Percentiles rank a stretch among this genome's conserved stretches.
These are phyloP conservation scores for Cryomyces antarcticus DNA, from an alignment of 495 filamentous ascomycete genomes.

Conservation along the genomic window DNA sequence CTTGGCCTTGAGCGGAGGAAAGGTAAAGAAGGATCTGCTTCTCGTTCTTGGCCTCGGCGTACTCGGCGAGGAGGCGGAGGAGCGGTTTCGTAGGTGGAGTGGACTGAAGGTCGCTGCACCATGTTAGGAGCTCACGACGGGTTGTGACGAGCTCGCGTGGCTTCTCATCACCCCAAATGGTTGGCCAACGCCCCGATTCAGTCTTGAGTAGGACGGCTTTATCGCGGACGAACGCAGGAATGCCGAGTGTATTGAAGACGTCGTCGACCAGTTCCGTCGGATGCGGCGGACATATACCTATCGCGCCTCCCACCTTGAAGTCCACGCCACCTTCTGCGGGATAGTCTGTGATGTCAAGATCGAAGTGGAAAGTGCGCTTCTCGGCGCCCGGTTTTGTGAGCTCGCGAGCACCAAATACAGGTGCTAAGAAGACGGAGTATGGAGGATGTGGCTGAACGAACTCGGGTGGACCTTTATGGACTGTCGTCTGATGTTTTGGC, in stretches of 20 bases:
- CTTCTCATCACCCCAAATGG: conserved; percentile 90
- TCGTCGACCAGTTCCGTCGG: conserved; percentile 58
- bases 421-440: conserved; percentile 73
- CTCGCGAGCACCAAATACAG: conserved; percentile 61
- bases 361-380: conserved; percentile 93
- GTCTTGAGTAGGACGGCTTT: conserved; percentile 63
- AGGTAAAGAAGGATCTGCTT: conserved; percentile 74
- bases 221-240: conserved; percentile 60
- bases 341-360: conserved; percentile 90
- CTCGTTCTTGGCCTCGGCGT: conserved; percentile 59
- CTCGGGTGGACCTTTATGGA: conserved; percentile 50
- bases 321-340: conserved; percentile 69
- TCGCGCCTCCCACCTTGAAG: conserved; percentile 91
- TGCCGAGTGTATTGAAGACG: conserved; percentile 55
- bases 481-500: conserved; percentile 13
- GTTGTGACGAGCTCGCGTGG: conserved; percentile 70
- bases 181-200: conserved; percentile 73
- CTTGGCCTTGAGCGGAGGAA: conserved; percentile 77
- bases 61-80: conserved; percentile 69
- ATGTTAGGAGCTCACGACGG: conserved; percentile 73
- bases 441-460: conserved; percentile 94
- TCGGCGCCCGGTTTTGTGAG: conserved; percentile 79
- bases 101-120: conserved; percentile 87
- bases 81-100: conserved; percentile 78
- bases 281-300: conserved; percentile 82